Evolutionary conservation across 345 rosid genomes (phyloP).

Genomic region (Euphorbia peplus): DNA sequence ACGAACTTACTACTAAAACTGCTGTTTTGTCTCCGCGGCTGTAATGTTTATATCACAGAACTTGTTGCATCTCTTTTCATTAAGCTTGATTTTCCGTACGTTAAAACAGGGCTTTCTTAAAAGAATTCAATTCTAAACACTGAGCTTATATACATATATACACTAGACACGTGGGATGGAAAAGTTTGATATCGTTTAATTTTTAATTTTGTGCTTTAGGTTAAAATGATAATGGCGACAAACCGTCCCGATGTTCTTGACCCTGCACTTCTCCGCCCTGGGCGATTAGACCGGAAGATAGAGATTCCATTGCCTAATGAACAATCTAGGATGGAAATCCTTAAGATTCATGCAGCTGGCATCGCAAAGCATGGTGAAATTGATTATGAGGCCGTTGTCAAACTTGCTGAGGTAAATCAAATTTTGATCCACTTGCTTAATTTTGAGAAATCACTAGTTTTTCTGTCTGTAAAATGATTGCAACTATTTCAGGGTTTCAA

Average conservation of each 20-base stretch:
- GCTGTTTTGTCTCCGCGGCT: neutral
- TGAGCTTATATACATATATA: no score
- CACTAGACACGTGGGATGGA: neutral
- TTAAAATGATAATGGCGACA: slow-evolving; percentile 99
- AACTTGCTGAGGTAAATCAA: slow-evolving; percentile 84
- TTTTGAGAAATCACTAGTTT: neutral
- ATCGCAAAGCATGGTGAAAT: slow-evolving; percentile 96
- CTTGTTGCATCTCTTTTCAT: neutral
- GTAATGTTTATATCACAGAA: no score
- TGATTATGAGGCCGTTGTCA: slow-evolving; percentile 93
- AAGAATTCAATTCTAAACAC: neutral
- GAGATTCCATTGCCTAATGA: slow-evolving; percentile 97
- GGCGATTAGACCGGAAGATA: slow-evolving; percentile 88
- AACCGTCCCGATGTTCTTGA: slow-evolving; percentile 97
- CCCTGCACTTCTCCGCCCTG: slow-evolving; percentile 95
- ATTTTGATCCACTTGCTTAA: neutral
- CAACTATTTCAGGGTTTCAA: slow-evolving; percentile 67
- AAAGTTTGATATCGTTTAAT: neutral
- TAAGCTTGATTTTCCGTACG: neutral
- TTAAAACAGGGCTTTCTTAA: neutral
- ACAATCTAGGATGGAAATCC: slow-evolving; percentile 95
- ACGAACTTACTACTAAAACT: neutral
- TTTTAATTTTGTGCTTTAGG: slow-evolving; percentile 34
- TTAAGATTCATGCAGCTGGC: slow-evolving; percentile 93
- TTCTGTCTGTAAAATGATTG: neutral